These are phyloP conservation scores for Taphrina betulina DNA, from an alignment of 1,139 yeast species.

Conservation along the genomic window DNA sequence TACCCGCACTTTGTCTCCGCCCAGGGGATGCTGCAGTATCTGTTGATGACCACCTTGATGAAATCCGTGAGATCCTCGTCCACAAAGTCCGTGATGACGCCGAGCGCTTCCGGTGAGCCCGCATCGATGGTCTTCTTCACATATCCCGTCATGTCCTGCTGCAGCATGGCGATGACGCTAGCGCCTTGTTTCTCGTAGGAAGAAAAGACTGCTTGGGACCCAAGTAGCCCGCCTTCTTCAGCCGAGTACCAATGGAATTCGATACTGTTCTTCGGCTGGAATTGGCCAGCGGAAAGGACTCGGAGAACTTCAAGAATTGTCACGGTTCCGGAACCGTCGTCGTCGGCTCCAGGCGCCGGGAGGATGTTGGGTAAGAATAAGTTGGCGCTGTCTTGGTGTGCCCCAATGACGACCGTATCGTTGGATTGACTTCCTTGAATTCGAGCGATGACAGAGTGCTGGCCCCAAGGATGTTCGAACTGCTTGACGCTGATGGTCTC, in stretches of 20 bases:
- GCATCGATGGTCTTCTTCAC: conserved; percentile 56
- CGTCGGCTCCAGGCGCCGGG: conserved; percentile 94
- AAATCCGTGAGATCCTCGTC: conserved; percentile 60
- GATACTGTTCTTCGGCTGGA: conserved; percentile 66
- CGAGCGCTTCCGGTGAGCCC: conserved; percentile 70
- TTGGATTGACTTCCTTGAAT: conserved; percentile 49
- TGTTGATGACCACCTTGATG: conserved; percentile 58
- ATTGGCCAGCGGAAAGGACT: conserved; percentile 52
- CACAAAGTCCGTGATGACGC: conserved; percentile 75
- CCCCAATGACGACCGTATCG: conserved; percentile 69
- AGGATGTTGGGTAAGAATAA: conserved; percentile 65
- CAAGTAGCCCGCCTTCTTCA: conserved; percentile 89
- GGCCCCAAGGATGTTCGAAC: conserved; percentile 58
- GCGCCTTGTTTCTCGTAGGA: conserved; percentile 52
- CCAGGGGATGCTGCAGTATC: conserved; percentile 66
- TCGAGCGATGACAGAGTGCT: conserved; percentile 56
- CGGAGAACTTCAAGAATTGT: conserved; percentile 76
- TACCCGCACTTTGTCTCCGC: conserved; percentile 82
- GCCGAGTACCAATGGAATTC: conserved; percentile 95
- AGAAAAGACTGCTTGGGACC: conserved; percentile 75
- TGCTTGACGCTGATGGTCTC: conserved; percentile 46
- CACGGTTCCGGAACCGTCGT: conserved; percentile 85
- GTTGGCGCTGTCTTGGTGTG: conserved; percentile 86
- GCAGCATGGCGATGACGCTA: conserved; percentile 76
- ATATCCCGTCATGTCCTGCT: conserved; percentile 95